phyloP scores from a whole-genome alignment of 345 rosid species.

The Moringa oleifera region DNA sequence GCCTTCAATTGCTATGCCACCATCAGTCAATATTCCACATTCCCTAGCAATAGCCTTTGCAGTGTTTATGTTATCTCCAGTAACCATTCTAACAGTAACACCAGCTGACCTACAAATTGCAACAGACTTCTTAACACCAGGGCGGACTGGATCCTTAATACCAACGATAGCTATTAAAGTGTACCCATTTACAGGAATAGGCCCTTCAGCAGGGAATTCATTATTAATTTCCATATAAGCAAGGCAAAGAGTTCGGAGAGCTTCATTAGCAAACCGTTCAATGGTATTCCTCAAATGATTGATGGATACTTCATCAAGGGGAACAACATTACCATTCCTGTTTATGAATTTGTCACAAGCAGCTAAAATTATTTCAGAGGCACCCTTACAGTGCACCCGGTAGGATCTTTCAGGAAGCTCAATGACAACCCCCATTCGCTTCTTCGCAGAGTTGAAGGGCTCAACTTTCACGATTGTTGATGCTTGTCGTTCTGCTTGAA shows the following conservation, averaged over 20 bases:
- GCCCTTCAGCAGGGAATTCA: constrained; percentile 41
- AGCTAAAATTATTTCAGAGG: constrained; percentile 75
- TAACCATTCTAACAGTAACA: constrained; percentile 76
- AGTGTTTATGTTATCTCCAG: constrained; percentile 82
- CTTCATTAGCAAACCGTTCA: constrained; percentile 78
- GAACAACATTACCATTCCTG: constrained; percentile 64
- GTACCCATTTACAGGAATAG: constrained; percentile 54
- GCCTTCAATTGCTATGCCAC: constrained; percentile 61
- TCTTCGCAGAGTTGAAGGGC: constrained; percentile 85
- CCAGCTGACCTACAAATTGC: constrained; percentile 84
- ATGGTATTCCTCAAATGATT: constrained; percentile 46
- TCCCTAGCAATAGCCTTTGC: constrained; percentile 93
- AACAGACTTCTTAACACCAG: constrained; percentile 82
- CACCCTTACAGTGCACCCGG: constrained; percentile 78
- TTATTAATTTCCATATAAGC: constrained; percentile 63
- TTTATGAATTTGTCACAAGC: constrained; percentile 70
- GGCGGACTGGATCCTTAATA: constrained; percentile 80
- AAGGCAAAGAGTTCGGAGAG: constrained; percentile 93
- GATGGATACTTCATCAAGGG: constrained; percentile 48
- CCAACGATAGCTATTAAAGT: constrained; percentile 80
- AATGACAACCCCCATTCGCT: constrained; percentile 79
- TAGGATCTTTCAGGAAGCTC: constrained; percentile 62
- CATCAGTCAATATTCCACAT: constrained; percentile 72
- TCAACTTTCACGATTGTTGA: constrained; percentile 67
- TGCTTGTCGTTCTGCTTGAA: constrained; percentile 44